Evolutionary conservation across 2,329 filamentous ascomycete genomes (phyloP).

Genomic region (Colletotrichum phormii): DNA sequence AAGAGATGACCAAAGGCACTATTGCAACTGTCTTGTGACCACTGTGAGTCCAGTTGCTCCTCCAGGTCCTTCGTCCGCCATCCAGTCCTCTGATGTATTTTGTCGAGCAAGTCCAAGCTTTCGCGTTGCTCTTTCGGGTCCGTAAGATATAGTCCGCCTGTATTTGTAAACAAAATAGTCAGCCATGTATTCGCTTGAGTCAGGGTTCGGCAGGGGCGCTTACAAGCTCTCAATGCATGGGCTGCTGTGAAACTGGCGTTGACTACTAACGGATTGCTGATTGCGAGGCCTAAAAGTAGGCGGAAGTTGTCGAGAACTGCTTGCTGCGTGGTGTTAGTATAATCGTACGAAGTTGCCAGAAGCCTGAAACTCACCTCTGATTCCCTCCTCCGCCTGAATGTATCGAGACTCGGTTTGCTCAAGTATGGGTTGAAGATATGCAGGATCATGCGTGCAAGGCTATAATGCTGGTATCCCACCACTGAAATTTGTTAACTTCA

Average conservation of each 20-base stretch:
- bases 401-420: slow-evolving; percentile 41
- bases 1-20: slow-evolving; percentile 13
- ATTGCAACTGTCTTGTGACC: slow-evolving; percentile 9
- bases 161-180: background rate
- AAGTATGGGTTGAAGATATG: slow-evolving; percentile 51
- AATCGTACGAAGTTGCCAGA: background rate
- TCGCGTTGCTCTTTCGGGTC: slow-evolving; percentile 17
- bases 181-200: background rate
- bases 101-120: slow-evolving; percentile 3
- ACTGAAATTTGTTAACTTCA: slow-evolving; percentile 37
- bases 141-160: slow-evolving; percentile 10
- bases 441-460: slow-evolving; percentile 52
- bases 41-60: background rate
- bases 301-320: slow-evolving; percentile 40
- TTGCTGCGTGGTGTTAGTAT: slow-evolving; percentile 30
- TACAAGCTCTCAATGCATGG: slow-evolving; percentile 43
- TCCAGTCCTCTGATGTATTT: slow-evolving; percentile 4
- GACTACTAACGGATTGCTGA: slow-evolving; percentile 42
- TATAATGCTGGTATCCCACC: slow-evolving; percentile 53
- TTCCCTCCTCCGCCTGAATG: slow-evolving; percentile 37
- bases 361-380: slow-evolving; percentile 35
- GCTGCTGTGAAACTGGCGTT: slow-evolving; percentile 43
- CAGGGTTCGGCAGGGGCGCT: background rate
- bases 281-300: slow-evolving; percentile 41
- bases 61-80: slow-evolving; percentile 21